These are phyloP conservation scores for Naganishia liquefaciens DNA, from an alignment of 1,284 basidiomycete genomes.

Conservation along the genomic window DNA sequence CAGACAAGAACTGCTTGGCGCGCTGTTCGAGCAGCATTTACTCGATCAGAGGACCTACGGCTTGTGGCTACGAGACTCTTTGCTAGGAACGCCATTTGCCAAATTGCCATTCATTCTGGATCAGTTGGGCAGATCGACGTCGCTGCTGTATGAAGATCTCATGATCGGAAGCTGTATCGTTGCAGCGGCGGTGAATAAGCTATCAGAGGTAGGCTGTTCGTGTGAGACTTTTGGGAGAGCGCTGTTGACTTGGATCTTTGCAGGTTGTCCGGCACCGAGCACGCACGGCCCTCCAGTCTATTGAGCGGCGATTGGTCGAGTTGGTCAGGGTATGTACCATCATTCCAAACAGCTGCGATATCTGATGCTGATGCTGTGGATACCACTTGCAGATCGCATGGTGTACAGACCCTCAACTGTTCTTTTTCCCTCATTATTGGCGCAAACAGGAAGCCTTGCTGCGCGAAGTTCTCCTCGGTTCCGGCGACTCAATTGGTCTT, in stretches of 20 bases:
- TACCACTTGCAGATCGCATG: constrained; percentile 10
- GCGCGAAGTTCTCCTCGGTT: not conserved
- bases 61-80: constrained; percentile 71
- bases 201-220: not conserved
- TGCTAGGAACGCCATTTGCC: not conserved
- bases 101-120: constrained; percentile 6
- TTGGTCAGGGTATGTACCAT: not conserved
- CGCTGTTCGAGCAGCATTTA: constrained; percentile 59
- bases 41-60: constrained; percentile 79
- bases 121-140: constrained; percentile 14
- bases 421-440: constrained; percentile 18
- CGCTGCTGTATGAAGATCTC: constrained; percentile 6
- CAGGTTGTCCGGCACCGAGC: constrained; percentile 10
- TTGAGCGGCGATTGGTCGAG: constrained; percentile 1
- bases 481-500: not conserved
- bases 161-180: constrained; percentile 9
- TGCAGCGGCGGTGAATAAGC: not conserved
- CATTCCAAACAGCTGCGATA: not conserved
- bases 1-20: constrained; percentile 63
- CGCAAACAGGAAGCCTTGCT: not conserved
- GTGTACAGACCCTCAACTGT: constrained; percentile 4
- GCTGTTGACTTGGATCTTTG: not conserved
- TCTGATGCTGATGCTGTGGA: constrained; percentile 5
- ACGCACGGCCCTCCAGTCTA: not conserved
- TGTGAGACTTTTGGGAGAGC: not conserved